A percentile compares a stretch with the other conserved stretches of the same genome.
These are phyloP conservation scores for Cyclotella atomus DNA, from an alignment of 108 stramenopile species.

Conservation along the genomic window DNA sequence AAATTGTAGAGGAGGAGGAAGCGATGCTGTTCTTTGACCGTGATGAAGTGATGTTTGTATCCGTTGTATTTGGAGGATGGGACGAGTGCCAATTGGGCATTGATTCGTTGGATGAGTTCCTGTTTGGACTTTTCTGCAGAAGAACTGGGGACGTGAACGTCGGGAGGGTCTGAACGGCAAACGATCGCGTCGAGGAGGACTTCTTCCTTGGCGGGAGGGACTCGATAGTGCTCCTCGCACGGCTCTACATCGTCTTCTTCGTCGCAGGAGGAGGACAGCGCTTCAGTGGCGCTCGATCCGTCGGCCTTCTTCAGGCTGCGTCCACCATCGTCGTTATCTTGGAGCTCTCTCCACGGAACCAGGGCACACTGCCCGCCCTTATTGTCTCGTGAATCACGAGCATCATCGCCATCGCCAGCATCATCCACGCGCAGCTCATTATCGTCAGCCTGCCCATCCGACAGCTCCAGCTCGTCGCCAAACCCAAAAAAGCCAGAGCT, in stretches of 20 bases:
- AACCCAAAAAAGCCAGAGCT: background rate
- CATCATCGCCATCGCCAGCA: background rate
- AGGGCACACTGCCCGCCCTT: background rate
- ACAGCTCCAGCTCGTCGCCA: background rate
- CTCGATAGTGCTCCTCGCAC: conserved; percentile 14
- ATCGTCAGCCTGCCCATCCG: no score
- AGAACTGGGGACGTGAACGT: background rate
- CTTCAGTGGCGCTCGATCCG: background rate
- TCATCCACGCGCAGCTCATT: background rate
- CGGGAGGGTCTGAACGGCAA: background rate
- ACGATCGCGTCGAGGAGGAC: background rate
- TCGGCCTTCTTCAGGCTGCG: background rate
- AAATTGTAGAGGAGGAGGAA: conserved; percentile 50
- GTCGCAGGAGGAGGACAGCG: background rate
- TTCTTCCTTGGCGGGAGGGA: background rate
- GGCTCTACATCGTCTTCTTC: conserved; percentile 7
- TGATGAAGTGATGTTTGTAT: conserved; percentile 39
- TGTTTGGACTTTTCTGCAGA: no score
- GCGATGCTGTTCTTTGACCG: conserved; percentile 40
- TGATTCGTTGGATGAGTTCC: background rate
- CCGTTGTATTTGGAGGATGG: conserved; percentile 19
- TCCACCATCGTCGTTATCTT: background rate
- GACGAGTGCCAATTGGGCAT: conserved; percentile 10
- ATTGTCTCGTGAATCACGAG: background rate
- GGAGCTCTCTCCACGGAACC: background rate